Percentiles rank a stretch among this genome's conserved stretches.
These are phyloP conservation scores for Zizania latifolia DNA, from an alignment of 176 grass and related monocot genomes.

Conservation along the genomic window DNA sequence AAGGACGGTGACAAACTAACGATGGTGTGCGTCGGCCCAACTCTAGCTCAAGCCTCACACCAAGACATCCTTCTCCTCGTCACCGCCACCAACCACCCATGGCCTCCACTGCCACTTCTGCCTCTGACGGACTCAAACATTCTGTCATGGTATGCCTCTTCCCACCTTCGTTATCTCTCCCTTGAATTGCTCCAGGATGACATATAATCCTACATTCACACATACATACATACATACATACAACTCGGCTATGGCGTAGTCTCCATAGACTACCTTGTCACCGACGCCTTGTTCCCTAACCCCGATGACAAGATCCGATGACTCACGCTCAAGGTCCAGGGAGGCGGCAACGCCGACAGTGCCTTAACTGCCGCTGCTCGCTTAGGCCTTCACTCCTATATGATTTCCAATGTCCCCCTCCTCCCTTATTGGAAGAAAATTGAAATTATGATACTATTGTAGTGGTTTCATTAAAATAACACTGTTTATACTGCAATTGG, in stretches of 20 bases:
- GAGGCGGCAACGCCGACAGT: constrained; percentile 83
- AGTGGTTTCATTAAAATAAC: no score
- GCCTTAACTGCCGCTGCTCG: constrained; percentile 68
- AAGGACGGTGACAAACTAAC: no score
- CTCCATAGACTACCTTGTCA: constrained; percentile 72
- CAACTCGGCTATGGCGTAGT: constrained; percentile 65
- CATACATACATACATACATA: no score
- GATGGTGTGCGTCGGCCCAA: no score
- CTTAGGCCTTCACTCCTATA: constrained; percentile 51
- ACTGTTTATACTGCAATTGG: no score
- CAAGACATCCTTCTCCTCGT: not conserved
- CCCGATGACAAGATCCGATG: constrained; percentile 94
- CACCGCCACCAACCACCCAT: constrained; percentile 15
- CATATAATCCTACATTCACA: no score
- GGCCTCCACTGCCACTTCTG: constrained; percentile 2
- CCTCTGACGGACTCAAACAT: not conserved
- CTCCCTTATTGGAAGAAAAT: no score
- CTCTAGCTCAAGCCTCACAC: no score
- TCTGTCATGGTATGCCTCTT: no score
- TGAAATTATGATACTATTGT: no score
- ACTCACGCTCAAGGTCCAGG: constrained; percentile 68
- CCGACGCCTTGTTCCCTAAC: constrained; percentile 70
- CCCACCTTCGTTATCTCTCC: not conserved
- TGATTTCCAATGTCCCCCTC: constrained; percentile 65
- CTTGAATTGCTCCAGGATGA: not conserved